A percentile compares a stretch with the other conserved stretches of the same genome.
phyloP scores from a whole-genome alignment of 179 eudicot species.

The Patellifolia procumbens region DNA sequence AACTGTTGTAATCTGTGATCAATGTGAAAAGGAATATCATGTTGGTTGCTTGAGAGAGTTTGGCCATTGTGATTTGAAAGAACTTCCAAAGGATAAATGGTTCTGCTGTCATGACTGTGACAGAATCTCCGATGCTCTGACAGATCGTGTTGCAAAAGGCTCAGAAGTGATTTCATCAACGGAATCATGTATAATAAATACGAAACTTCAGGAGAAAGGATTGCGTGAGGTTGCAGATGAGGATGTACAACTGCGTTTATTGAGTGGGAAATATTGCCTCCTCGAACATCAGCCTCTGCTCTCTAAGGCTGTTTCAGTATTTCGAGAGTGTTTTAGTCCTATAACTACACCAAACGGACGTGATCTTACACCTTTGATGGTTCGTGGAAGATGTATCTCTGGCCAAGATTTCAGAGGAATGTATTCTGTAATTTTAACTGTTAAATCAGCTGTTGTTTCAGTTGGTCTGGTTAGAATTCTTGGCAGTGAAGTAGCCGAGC shows the following conservation, averaged over 20 bases:
- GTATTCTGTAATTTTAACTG: constrained; percentile 71
- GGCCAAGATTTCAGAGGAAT: constrained; percentile 96
- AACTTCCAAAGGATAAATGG: constrained; percentile 82
- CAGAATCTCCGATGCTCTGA: constrained; percentile 50
- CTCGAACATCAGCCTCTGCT: constrained; percentile 62
- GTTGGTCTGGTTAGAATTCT: constrained; percentile 86
- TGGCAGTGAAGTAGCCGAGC: constrained; percentile 88
- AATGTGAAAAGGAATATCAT: constrained; percentile 93
- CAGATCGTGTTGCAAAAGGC: constrained; percentile 47
- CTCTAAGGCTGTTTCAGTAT: constrained; percentile 69
- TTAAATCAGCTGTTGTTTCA: constrained; percentile 76
- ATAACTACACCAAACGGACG: constrained; percentile 37
- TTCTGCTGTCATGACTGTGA: constrained; percentile 79
- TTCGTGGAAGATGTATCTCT: constrained; percentile 68
- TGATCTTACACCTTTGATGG: constrained; percentile 48
- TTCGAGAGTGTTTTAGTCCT: constrained; percentile 50
- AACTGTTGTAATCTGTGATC: constrained; percentile 86
- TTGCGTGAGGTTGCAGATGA: constrained; percentile 35
- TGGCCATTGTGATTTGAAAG: constrained; percentile 76
- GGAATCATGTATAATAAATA: constrained; percentile 36
- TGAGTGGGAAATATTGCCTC: constrained; percentile 70
- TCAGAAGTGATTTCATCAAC: constrained; percentile 50
- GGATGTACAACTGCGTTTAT: constrained; percentile 63
- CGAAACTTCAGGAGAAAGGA: constrained; percentile 47
- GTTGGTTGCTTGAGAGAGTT: constrained; percentile 78